Percentiles rank a stretch among this genome's conserved stretches.
Conservation (phyloP, 2,329 filamentous ascomycete species). For the Cercospora sp. region DNA sequence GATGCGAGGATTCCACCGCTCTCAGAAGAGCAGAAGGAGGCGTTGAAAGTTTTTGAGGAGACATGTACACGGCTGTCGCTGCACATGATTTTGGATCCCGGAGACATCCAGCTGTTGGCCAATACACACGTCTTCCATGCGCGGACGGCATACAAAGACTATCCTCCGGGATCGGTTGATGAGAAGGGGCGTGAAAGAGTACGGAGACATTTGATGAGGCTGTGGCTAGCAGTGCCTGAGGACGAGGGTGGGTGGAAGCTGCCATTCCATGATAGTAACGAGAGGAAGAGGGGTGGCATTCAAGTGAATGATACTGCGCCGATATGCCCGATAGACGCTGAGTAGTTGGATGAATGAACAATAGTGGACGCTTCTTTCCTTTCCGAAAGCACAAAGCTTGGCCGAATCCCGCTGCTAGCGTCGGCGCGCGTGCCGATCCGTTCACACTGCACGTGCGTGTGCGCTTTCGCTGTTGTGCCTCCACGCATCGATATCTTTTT, state of each 20-base stretch:
- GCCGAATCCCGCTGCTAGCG: neutral
- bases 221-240: conserved; percentile 83
- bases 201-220: conserved; percentile 73
- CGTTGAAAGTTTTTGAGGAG: conserved; percentile 69
- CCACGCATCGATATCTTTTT: neutral
- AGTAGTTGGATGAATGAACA: conserved; percentile 47
- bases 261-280: conserved; percentile 75
- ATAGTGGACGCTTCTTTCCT: neutral
- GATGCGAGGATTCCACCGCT: conserved; percentile 65
- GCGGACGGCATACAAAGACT: conserved; percentile 75
- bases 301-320: conserved; percentile 80
- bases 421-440: neutral
- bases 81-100: conserved; percentile 83
- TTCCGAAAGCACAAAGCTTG: neutral
- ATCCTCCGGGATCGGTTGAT: conserved; percentile 50
- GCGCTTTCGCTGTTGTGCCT: neutral
- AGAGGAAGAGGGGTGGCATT: conserved; percentile 86
- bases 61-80: conserved; percentile 71
- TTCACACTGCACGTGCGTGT: neutral
- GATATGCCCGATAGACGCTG: conserved; percentile 72
- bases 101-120: conserved; percentile 82
- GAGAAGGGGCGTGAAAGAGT: conserved; percentile 54
- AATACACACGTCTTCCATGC: conserved; percentile 81
- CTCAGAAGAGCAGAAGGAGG: conserved; percentile 67
- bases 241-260: conserved; percentile 80